Evolutionary conservation across 257 asterid species (phyloP).

Genomic region (Leonotis leonurus): DNA sequence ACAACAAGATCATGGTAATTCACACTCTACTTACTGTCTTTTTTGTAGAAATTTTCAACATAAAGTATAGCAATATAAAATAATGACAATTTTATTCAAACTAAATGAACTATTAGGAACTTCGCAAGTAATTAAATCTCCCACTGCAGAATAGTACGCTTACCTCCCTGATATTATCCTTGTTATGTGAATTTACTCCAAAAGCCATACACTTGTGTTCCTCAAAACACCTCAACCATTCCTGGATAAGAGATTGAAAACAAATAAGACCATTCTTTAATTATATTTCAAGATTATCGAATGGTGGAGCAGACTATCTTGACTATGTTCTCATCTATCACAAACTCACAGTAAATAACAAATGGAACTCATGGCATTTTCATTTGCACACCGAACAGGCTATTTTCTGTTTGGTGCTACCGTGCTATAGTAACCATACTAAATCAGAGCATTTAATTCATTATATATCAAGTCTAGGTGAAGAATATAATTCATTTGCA

Average conservation of each 20-base stretch:
- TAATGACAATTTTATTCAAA: neutral
- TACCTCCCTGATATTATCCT: conserved; percentile 61
- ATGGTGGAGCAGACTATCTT: neutral
- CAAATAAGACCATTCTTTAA: neutral
- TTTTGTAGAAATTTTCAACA: no score
- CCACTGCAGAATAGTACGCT: conserved; percentile 3
- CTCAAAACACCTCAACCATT: conserved; percentile 54
- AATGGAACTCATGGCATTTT: neutral
- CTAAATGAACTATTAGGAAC: neutral
- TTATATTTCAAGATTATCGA: neutral
- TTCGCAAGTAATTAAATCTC: neutral
- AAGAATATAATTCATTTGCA: neutral
- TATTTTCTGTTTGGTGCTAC: neutral
- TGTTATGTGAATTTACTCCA: conserved; percentile 80
- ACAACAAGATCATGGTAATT: neutral
- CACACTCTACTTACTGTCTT: no score
- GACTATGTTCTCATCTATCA: neutral
- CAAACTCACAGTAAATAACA: neutral
- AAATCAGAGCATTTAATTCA: no score
- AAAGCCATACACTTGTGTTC: conserved; percentile 35
- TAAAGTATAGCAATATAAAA: neutral
- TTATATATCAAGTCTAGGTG: neutral
- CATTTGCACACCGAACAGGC: neutral
- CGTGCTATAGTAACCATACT: no score
- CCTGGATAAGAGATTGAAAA: conserved; percentile 28